Conservation (phyloP, 2,329 filamentous ascomycete species). For the Penicillium paneum region DNA sequence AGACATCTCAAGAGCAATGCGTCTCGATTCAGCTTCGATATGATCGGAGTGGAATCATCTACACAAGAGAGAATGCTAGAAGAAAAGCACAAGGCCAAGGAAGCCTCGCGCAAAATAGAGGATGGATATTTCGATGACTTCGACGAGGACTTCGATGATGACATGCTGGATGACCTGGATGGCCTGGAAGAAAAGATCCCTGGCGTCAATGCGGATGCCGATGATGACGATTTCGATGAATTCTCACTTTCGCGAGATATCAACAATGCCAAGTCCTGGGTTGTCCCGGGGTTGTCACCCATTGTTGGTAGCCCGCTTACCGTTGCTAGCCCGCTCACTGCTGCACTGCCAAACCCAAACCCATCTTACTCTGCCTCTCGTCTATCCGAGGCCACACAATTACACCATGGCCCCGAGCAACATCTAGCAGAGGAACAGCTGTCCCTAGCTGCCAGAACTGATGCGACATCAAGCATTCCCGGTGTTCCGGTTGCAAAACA, state of each 20-base stretch:
- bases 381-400: background rate
- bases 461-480: background rate
- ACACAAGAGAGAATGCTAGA: conserved; percentile 61
- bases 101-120: conserved; percentile 42
- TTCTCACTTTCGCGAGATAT: conserved; percentile 27
- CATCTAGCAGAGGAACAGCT: background rate
- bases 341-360: conserved; percentile 18
- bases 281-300: conserved; percentile 36
- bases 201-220: conserved; percentile 48
- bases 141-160: conserved; percentile 46
- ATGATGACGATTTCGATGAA: conserved; percentile 37
- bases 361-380: background rate
- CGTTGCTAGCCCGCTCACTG: conserved; percentile 33
- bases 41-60: conserved; percentile 56
- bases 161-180: conserved; percentile 44
- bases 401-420: background rate
- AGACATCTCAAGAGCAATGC: conserved; percentile 55
- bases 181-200: conserved; percentile 49
- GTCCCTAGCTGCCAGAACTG: background rate
- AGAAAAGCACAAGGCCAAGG: conserved; percentile 59
- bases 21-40: conserved; percentile 64
- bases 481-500: background rate
- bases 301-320: conserved; percentile 36
- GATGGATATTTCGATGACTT: conserved; percentile 39
- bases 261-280: conserved; percentile 30